Conservation (phyloP, 106 monocot genomes). For the Acorus gramineus region DNA sequence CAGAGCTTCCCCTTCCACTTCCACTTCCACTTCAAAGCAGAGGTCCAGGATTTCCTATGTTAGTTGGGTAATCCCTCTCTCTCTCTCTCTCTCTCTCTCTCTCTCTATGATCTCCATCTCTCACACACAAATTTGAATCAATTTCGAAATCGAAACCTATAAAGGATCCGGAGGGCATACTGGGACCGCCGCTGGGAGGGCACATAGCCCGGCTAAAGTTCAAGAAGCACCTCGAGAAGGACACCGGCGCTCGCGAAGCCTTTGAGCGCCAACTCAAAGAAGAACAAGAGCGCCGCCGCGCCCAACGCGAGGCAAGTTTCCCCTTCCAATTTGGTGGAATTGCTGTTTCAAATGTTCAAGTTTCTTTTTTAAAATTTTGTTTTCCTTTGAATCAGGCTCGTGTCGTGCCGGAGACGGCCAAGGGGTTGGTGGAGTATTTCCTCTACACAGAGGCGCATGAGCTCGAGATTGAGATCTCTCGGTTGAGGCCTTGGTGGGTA, state of each 20-base stretch:
- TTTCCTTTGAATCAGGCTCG: slow-evolving; percentile 26
- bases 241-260: slow-evolving; percentile 50
- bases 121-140: not conserved
- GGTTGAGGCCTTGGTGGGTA: slow-evolving; percentile 51
- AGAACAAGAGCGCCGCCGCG: slow-evolving; percentile 60
- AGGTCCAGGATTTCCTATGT: slow-evolving; percentile 34
- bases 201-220: slow-evolving; percentile 75
- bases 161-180: slow-evolving; percentile 85
- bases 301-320: slow-evolving; percentile 31
- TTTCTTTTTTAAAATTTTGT: too few relatives aligned
- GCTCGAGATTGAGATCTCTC: slow-evolving; percentile 72
- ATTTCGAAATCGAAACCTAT: not conserved
- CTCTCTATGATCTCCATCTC: not conserved
- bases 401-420: slow-evolving; percentile 53
- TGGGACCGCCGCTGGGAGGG: slow-evolving; percentile 63
- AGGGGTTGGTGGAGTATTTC: slow-evolving; percentile 75
- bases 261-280: slow-evolving; percentile 58
- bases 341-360: too few relatives aligned
- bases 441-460: slow-evolving; percentile 87
- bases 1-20: too few relatives aligned
- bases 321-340: not conserved
- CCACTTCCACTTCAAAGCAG: too few relatives aligned
- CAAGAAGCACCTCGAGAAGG: slow-evolving; percentile 58
- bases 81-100: not conserved
- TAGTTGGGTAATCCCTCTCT: slow-evolving; percentile 29